Percentiles rank a stretch among this genome's conserved stretches.
Conservation (phyloP, 768 basidiomycete genomes). For the Russula dissimulans region DNA sequence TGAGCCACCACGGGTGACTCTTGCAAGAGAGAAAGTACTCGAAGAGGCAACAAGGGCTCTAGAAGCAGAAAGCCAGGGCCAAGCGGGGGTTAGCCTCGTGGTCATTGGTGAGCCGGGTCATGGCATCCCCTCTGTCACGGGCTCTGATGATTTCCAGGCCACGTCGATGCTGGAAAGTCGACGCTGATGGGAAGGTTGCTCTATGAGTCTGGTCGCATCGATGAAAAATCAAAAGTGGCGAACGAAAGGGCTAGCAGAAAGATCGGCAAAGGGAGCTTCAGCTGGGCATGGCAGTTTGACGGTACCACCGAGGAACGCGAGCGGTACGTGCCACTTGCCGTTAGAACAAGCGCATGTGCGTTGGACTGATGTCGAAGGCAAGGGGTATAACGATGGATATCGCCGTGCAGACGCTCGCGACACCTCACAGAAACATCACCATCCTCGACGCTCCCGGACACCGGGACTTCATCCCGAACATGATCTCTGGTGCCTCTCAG, state of each 20-base stretch:
- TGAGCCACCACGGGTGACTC: slow-evolving; percentile 51
- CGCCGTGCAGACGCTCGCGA: slow-evolving; percentile 69
- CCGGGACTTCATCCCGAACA: slow-evolving; percentile 96
- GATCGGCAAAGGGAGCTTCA: slow-evolving; percentile 90
- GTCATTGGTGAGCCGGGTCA: slow-evolving; percentile 64
- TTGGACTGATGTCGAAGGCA: slow-evolving; percentile 27
- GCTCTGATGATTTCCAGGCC: slow-evolving; percentile 44
- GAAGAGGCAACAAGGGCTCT: slow-evolving; percentile 61
- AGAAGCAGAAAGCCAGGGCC: slow-evolving; percentile 41
- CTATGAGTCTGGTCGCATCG: slow-evolving; percentile 83
- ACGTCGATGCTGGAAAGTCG: slow-evolving; percentile 98
- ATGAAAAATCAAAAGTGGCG: slow-evolving; percentile 72
- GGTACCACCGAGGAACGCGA: slow-evolving; percentile 89
- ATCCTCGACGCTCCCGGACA: slow-evolving; percentile 98
- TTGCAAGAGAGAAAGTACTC: slow-evolving; percentile 73
- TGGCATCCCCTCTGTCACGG: not conserved
- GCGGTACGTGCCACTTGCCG: slow-evolving; percentile 42
- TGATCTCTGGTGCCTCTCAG: slow-evolving; percentile 98
- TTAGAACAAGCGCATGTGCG: not conserved
- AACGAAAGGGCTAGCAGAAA: slow-evolving; percentile 88
- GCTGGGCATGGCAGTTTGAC: slow-evolving; percentile 97
- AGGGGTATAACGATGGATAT: slow-evolving; percentile 99
- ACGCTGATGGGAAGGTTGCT: slow-evolving; percentile 92
- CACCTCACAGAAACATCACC: slow-evolving; percentile 70
- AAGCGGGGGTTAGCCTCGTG: slow-evolving; percentile 73